phyloP scores from a whole-genome alignment of 768 basidiomycete species.

The Austroboletus eburneus region DNA sequence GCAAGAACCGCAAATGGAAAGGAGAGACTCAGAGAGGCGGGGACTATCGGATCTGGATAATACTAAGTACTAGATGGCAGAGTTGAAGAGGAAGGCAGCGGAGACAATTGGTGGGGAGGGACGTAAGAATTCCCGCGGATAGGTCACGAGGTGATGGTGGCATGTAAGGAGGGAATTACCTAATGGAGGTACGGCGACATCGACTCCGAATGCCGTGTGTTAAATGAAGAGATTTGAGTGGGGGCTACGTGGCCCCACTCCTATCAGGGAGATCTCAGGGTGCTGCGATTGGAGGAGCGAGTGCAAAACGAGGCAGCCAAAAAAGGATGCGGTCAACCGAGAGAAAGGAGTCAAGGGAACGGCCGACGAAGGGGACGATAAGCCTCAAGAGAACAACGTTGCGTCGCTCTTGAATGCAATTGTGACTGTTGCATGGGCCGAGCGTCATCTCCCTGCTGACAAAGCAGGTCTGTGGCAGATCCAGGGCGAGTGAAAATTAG shows the following conservation, averaged over 20 bases:
- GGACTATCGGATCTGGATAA: too few species aligned
- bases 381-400: constrained; percentile 26
- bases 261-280: constrained; percentile 20
- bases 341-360: constrained; percentile 15
- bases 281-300: too few species aligned
- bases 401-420: not conserved
- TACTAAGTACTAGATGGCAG: too few species aligned
- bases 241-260: constrained; percentile 12
- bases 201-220: too few species aligned
- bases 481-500: not conserved
- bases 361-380: constrained; percentile 4
- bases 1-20: too few species aligned
- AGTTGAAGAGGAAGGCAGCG: too few species aligned
- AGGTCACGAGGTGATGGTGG: constrained; percentile 15
- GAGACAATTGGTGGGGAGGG: constrained; percentile 1
- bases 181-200: too few species aligned
- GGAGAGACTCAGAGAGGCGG: not conserved
- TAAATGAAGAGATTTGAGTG: too few species aligned
- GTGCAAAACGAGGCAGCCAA: constrained; percentile 10
- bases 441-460: too few species aligned
- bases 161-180: not conserved
- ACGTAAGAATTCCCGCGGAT: constrained; percentile 3
- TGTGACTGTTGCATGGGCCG: too few species aligned
- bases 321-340: constrained; percentile 16
- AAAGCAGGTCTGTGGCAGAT: too few species aligned